Base-by-base conservation (phyloP, 352 stramenopile species). In the Phytophthora tentaculata region DNA sequence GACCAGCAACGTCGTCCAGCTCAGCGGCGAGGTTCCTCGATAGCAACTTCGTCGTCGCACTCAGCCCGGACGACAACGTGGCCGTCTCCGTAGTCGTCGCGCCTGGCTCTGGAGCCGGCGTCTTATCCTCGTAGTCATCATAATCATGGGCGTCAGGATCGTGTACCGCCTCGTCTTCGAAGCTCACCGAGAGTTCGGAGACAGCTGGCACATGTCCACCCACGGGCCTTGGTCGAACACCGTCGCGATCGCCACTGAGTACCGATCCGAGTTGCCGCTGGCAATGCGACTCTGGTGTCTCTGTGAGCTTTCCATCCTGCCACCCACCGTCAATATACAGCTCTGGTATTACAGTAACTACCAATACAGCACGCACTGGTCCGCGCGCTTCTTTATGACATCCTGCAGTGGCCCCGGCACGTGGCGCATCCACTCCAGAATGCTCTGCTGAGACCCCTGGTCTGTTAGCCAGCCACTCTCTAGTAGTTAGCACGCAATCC, bases 171-270 rank as follows among this genome's bases (percentile, higher is more conserved):
- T n/a, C n/a, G n/a, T n/a, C n/a, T n/a, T n/a, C n/a, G n/a, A n/a
- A n/a, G n/a, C n/a, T n/a, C n/a, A n/a, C n/a, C n/a, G n/a, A 92
- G 12, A 91, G 69, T 24, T 13, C 78, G 76, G 5, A 92, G 45
- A 45, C 71, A 88, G 28, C n/a, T 77, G 63, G 53, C 88, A 95
- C 80, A 95, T 93, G 12, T 92, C 81, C 56, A 94, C 86, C 88
- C 88, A 95, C 37, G 88, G 71, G 1, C 88, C 88, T 41, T 90
- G 67, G 56, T 95, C 88, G 68, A 95, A 95, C 22, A 90, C 80
- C 2, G 82, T 94, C 50, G 78, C 76, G 44, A 92, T 89, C 10
- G 64, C 45, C 20, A 82, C 75, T 0, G 76, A 78, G 61, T 77
- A 79, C 35, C 76, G 54, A 41, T 80, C 75, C 29, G 74, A 84